Percentiles rank a stretch among this genome's conserved stretches.
These are phyloP conservation scores for Linnemannia zychae DNA, from an alignment of 192 early-diverging fungal genomes.

Conservation along the genomic window DNA sequence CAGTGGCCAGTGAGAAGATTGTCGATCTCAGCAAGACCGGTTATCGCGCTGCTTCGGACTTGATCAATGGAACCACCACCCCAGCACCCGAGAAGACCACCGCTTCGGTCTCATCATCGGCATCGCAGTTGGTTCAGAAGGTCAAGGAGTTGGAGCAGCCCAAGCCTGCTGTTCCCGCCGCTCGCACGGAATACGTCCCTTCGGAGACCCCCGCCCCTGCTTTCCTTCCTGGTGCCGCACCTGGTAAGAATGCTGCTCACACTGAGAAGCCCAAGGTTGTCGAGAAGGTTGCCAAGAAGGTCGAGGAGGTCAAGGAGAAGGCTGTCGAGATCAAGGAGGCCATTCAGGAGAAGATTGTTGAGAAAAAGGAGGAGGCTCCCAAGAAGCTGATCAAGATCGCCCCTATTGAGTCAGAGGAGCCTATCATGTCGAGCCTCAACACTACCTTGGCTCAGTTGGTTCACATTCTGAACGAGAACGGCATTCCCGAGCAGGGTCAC, in stretches of 20 bases:
- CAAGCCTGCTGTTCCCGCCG: slow-evolving; percentile 46
- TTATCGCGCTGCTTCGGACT: slow-evolving; percentile 38
- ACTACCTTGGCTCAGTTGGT: slow-evolving; percentile 44
- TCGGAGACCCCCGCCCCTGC: slow-evolving; percentile 34
- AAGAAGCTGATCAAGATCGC: slow-evolving; percentile 53
- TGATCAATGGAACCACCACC: slow-evolving; percentile 54
- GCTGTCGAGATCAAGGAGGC: slow-evolving; percentile 20
- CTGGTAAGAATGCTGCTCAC: slow-evolving; percentile 22
- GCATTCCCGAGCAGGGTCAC: slow-evolving; percentile 63
- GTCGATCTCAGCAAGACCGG: slow-evolving; percentile 48
- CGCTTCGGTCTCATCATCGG: not conserved
- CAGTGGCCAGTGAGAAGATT: slow-evolving; percentile 20
- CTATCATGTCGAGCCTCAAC: slow-evolving; percentile 53
- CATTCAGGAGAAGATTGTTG: slow-evolving; percentile 27
- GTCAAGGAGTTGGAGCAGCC: slow-evolving; percentile 53
- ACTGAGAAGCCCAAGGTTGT: not conserved
- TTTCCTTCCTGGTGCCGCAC: slow-evolving; percentile 43
- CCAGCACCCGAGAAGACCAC: slow-evolving; percentile 42
- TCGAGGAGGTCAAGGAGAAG: slow-evolving; percentile 37
- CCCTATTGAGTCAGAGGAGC: slow-evolving; percentile 52
- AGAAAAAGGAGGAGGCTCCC: slow-evolving; percentile 17
- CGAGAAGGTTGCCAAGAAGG: slow-evolving; percentile 29
- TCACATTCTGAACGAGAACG: slow-evolving; percentile 49
- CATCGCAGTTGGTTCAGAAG: slow-evolving; percentile 39
- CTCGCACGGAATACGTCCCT: slow-evolving; percentile 36